These are phyloP conservation scores for Myxozyma udenii DNA, from an alignment of 805 yeast genomes.

Conservation along the genomic window DNA sequence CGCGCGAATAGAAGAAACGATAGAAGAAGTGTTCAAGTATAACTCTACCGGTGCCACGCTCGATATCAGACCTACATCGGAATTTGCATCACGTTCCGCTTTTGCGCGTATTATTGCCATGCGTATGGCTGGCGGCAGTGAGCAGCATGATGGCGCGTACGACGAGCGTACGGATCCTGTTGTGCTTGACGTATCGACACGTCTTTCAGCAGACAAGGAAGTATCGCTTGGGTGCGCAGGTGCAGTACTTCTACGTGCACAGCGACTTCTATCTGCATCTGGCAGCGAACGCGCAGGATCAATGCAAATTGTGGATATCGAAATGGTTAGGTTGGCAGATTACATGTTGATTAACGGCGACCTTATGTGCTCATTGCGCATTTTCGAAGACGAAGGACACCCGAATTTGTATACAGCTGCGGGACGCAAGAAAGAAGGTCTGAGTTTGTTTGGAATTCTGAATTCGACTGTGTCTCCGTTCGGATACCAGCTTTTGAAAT, in stretches of 20 bases:
- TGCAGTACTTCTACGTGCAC: slow-evolving; percentile 16
- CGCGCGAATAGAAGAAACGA: slow-evolving; percentile 17
- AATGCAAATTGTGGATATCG: slow-evolving; percentile 26
- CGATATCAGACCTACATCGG: slow-evolving; percentile 22
- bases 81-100: slow-evolving; percentile 13
- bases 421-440: slow-evolving; percentile 17
- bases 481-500: slow-evolving; percentile 37
- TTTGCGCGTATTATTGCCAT: slow-evolving; percentile 12
- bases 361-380: slow-evolving; percentile 35
- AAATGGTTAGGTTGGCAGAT: slow-evolving; percentile 12
- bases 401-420: slow-evolving; percentile 29
- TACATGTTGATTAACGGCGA: slow-evolving; percentile 37
- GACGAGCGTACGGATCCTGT: not conserved
- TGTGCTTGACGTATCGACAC: slow-evolving; percentile 10
- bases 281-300: not conserved
- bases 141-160: slow-evolving; percentile 3
- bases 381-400: slow-evolving; percentile 29
- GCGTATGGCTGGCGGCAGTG: not conserved
- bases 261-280: slow-evolving; percentile 7
- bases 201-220: slow-evolving; percentile 18
- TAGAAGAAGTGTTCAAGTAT: slow-evolving; percentile 12
- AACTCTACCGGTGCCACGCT: slow-evolving; percentile 4
- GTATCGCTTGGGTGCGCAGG: slow-evolving; percentile 29
- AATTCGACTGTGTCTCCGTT: slow-evolving; percentile 35
- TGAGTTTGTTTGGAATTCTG: slow-evolving; percentile 31